Conservation (phyloP, 1,139 yeast genomes). For the Saccharomyces hybrid region DNA sequence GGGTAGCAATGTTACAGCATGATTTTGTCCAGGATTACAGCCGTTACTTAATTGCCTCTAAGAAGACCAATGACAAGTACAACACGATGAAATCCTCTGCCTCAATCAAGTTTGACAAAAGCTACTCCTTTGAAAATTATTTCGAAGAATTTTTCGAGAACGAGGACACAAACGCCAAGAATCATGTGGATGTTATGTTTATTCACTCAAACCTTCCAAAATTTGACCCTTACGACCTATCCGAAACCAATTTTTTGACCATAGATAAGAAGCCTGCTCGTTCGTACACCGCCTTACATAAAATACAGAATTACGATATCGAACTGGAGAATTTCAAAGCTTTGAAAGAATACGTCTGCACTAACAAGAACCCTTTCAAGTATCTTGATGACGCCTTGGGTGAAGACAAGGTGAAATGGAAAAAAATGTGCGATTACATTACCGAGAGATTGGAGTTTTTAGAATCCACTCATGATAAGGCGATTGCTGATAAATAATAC, state of each 20-base stretch:
- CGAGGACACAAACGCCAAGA: constrained; percentile 9
- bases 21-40: constrained; percentile 28
- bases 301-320: constrained; percentile 25
- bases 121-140: constrained; percentile 18
- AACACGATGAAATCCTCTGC: constrained; percentile 4
- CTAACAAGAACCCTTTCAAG: constrained; percentile 16
- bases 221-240: constrained; percentile 26
- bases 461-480: constrained; percentile 17
- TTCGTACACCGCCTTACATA: constrained; percentile 21
- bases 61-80: constrained; percentile 13
- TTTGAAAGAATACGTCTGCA: constrained; percentile 24
- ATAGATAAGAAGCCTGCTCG: constrained; percentile 27
- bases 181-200: constrained; percentile 25
- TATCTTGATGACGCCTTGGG: constrained; percentile 19
- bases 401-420: constrained; percentile 10
- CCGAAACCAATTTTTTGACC: constrained; percentile 21
- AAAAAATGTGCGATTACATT: constrained; percentile 23
- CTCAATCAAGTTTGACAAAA: constrained; percentile 15
- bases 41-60: constrained; percentile 16
- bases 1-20: constrained; percentile 31
- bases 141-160: constrained; percentile 19
- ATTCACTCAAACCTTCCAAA: constrained; percentile 31
- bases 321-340: constrained; percentile 27
- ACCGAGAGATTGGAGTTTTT: constrained; percentile 17
- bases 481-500: constrained; percentile 5